Conservation (phyloP, 352 stramenopile species). For the Pythium folliculosum region DNA sequence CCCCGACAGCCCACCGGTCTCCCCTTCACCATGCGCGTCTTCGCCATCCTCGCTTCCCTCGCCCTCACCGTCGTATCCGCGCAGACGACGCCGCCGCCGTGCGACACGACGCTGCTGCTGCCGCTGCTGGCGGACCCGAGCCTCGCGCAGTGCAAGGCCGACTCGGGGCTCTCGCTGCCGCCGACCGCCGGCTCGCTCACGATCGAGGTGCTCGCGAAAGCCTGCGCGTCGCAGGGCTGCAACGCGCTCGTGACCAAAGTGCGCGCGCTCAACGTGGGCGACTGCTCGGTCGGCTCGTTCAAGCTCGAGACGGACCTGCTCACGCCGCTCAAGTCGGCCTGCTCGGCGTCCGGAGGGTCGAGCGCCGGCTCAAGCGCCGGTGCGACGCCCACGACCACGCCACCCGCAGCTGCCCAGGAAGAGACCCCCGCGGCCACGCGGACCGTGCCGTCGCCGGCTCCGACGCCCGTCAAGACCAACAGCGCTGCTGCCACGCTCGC, state of each 20-base stretch:
- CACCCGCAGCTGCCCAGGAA: background rate
- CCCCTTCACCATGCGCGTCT: conserved; percentile 17
- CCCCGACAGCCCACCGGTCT: background rate
- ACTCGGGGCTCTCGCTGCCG: conserved; percentile 23
- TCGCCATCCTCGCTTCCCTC: conserved; percentile 16
- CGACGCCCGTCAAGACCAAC: background rate
- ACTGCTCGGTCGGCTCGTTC: conserved; percentile 21
- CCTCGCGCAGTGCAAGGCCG: conserved; percentile 12
- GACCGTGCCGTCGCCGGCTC: conserved; percentile 12
- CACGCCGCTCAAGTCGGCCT: conserved; percentile 18
- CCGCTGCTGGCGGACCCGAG: conserved; percentile 21
- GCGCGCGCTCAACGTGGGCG: conserved; percentile 6
- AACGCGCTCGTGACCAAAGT: conserved; percentile 22
- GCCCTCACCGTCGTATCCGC: conserved; percentile 14
- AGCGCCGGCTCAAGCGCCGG: background rate
- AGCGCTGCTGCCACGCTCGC: conserved; percentile 3
- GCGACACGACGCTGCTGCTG: conserved; percentile 4
- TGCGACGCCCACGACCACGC: background rate
- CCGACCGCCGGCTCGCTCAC: conserved; percentile 5
- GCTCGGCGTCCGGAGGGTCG: background rate
- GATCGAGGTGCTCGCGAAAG: conserved; percentile 11
- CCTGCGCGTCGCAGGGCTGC: conserved; percentile 33
- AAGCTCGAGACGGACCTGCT: conserved; percentile 22
- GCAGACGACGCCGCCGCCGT: background rate
- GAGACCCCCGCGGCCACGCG: background rate